Base-by-base conservation (phyloP, 352 stramenopile genomes). In the Aphanomyces cochlioides region DNA sequence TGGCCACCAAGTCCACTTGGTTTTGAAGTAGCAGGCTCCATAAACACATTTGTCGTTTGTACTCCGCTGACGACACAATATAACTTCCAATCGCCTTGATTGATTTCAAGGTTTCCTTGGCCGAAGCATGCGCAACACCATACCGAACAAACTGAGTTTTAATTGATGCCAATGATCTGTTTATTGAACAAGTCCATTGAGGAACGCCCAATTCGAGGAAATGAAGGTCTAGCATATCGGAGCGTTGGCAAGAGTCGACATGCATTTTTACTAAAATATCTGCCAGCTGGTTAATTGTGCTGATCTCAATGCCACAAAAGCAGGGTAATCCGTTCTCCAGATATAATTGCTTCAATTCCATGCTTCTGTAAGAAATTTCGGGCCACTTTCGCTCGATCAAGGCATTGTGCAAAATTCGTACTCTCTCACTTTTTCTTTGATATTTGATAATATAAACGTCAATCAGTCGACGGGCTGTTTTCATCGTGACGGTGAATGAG, bases 301-400 rank as follows among this genome's bases (percentile, higher is more conserved):
- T 69, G 50, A 69, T 17, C 37, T 69, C 63, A 47, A 69, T 60
- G 10, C 63, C 63, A 19, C 63, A 69, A 28, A 58, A 69, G 63
- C 63, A 69, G 5, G 63, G 63, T 8, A 69, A 47, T 1, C 63
- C 63, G 36, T 69, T 69, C n/a, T 58, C 13, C 10, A 69, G 6
- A 43, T 60, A 69, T 10, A 69, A 21, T 17, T 28, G 47, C 28
- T 59, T 57, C 21, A 69, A 36, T n/a, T 69, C 63, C 34, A 69
- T 34, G 39, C 34, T 0, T 19, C 3, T 59, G 50, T 47, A 69
- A 15, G 15, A 19, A 6, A 69, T 12, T 19, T 48, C 7, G 19
- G 63, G 63, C 63, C 63, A 69, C 13, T 69, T 50, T 6, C 63
- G 41, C 47, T n/a, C 12, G 37, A 36, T 39, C 7, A 69, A 28